Percentiles rank a stretch among this genome's conserved stretches.
phyloP scores from a whole-genome alignment of 2,329 filamentous ascomycete genomes.

The Ophiostoma angusticollis region DNA sequence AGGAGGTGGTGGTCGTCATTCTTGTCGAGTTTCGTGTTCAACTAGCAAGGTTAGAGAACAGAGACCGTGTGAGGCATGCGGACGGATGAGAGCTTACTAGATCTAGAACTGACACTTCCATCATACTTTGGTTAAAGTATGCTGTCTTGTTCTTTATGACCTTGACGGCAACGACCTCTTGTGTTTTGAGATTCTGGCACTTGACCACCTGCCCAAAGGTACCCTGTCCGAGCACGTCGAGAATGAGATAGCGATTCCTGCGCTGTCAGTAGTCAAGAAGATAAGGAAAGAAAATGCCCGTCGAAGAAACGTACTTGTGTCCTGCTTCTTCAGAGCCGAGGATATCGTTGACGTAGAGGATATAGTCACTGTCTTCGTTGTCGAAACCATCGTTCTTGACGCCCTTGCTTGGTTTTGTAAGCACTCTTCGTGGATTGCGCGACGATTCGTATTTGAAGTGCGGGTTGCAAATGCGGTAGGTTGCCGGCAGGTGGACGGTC shows the following conservation, averaged over 20 bases:
- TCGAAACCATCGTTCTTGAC: constrained; percentile 98
- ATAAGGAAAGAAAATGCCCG: not conserved
- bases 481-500: constrained; percentile 82
- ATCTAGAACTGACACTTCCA: constrained; percentile 97
- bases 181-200: constrained; percentile 95
- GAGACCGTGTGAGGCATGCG: not conserved
- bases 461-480: constrained; percentile 96
- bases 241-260: constrained; percentile 91
- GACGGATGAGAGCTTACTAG: constrained; percentile 44
- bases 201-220: constrained; percentile 99
- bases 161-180: constrained; percentile 97
- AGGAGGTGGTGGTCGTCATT: constrained; percentile 96
- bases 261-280: too few species aligned
- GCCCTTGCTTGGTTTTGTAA: constrained; percentile 97
- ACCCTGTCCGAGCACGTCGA: constrained; percentile 92
- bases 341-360: constrained; percentile 98
- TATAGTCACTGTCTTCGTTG: constrained; percentile 98
- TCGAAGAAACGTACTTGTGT: constrained; percentile 60
- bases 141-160: constrained; percentile 98
- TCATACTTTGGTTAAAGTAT: constrained; percentile 99
- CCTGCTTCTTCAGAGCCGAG: constrained; percentile 94
- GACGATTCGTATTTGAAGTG: constrained; percentile 98
- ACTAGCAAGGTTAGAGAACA: constrained; percentile 32
- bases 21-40: constrained; percentile 98
- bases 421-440: constrained; percentile 82